These are phyloP conservation scores for Entrophospora sp. DNA, from an alignment of 192 early-diverging fungal species.

Conservation along the genomic window DNA sequence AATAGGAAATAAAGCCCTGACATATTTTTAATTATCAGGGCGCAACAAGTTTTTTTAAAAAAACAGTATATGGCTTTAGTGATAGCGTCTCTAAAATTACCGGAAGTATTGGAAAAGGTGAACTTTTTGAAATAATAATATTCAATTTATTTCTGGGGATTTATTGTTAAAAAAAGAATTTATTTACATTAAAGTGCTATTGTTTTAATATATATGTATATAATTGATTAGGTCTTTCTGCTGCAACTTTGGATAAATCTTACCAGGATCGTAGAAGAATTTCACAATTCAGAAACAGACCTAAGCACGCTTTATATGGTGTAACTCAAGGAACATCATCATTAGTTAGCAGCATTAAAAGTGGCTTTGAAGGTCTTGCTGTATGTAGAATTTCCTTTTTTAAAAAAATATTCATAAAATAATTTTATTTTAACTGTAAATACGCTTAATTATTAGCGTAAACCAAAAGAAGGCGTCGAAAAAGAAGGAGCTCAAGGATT, in stretches of 20 bases:
- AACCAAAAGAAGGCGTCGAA: conserved; percentile 79
- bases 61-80: conserved; percentile 93
- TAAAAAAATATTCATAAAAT: neutral
- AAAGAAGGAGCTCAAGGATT: conserved; percentile 89
- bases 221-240: conserved; percentile 67
- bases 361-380: conserved; percentile 84
- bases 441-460: neutral
- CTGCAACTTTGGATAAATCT: conserved; percentile 85
- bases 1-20: too few species aligned
- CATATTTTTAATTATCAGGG: conserved; percentile 36
- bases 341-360: conserved; percentile 70
- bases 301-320: conserved; percentile 83
- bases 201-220: too few species aligned
- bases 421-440: neutral
- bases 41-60: conserved; percentile 68
- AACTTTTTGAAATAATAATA: too few species aligned
- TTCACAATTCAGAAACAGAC: conserved; percentile 72
- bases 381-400: conserved; percentile 33
- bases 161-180: too few species aligned
- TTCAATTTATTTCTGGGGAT: too few species aligned
- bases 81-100: conserved; percentile 94
- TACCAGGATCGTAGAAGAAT: conserved; percentile 82
- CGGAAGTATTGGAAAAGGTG: conserved; percentile 91
- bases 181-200: too few species aligned
- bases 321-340: conserved; percentile 81